phyloP scores from a whole-genome alignment of 805 yeast species.

The Schwanniomyces occidentalis region DNA sequence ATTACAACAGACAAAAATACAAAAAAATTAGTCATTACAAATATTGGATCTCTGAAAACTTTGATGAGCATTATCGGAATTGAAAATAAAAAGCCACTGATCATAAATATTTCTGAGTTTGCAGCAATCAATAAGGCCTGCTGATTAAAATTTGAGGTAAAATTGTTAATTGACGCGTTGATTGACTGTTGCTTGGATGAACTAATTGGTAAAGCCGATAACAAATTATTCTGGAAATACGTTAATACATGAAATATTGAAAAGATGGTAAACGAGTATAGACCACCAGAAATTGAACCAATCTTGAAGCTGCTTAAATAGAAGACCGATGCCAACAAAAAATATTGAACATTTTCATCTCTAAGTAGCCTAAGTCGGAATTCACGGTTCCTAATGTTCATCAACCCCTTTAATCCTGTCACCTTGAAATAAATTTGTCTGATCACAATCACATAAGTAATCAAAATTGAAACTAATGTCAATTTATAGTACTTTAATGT shows the following conservation, averaged over 20 bases:
- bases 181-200: slow-evolving; percentile 28
- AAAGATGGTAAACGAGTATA: slow-evolving; percentile 36
- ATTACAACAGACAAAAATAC: slow-evolving; percentile 31
- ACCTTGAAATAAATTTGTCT: slow-evolving; percentile 55
- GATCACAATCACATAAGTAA: slow-evolving; percentile 64
- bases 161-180: slow-evolving; percentile 28
- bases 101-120: slow-evolving; percentile 26
- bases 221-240: slow-evolving; percentile 38
- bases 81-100: slow-evolving; percentile 22
- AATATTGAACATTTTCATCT: slow-evolving; percentile 46
- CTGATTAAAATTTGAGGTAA: slow-evolving; percentile 33
- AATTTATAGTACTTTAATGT: slow-evolving; percentile 25
- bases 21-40: slow-evolving; percentile 32
- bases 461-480: slow-evolving; percentile 50
- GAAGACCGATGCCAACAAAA: slow-evolving; percentile 31
- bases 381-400: slow-evolving; percentile 5
- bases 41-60: slow-evolving; percentile 22
- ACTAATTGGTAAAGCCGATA: slow-evolving; percentile 33
- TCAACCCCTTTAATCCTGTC: slow-evolving; percentile 15
- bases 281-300: slow-evolving; percentile 40
- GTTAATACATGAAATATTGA: slow-evolving; percentile 38
- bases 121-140: slow-evolving; percentile 41
- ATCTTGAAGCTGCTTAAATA: slow-evolving; percentile 28
- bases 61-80: slow-evolving; percentile 26
- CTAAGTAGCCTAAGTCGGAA: slow-evolving; percentile 20